Evolutionary conservation across 148 eudicot species (phyloP), one percentile per base, ranked within the genome.

Genomic region (Rhododendron henanense): DNA sequence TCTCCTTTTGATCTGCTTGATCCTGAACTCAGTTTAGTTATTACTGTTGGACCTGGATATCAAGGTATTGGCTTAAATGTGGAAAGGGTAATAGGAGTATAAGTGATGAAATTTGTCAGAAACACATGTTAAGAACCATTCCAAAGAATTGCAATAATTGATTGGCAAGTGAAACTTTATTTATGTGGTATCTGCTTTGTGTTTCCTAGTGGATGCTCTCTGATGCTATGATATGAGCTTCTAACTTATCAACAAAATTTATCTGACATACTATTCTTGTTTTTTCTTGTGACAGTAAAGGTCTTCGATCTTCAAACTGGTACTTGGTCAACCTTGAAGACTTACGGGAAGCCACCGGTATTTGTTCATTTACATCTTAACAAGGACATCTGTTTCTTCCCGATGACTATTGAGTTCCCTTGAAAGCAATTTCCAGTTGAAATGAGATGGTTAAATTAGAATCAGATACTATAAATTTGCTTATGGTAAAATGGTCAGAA

Each of bases 321-420:
- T 90, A 90, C 92, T 47, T 97, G 99, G 99, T 94, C 96, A 51
- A 90, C 86, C 88, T 88, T 97, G 94, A 94, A 94, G 98, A 97
- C 99, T 84, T 95, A 97, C 82, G 99, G 98, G 86, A 94, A 94
- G 90, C 93, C 99, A 74, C 99, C 99, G 96, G 99, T 97, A 95
- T 44, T 48, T 81, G 10, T 28, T 80, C 65, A 67, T n/a, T 82
- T 84, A 13, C 69, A 35, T 9, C 48, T 84, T 53, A 76, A 10
- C 80, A 48, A 33, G n/a, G 31, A 44, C 79, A 47, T 63, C 78
- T 67, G 25, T 61, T 85, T 85, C 35, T 80, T 39, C 21, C 65
- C 13, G 21, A 81, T 25, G 67, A 48, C 39, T 48, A 31, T 7
- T 50, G 35, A 79, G 82, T 79, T 47, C 4, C 82, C 23, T 14